phyloP scores from a whole-genome alignment of 345 rosid species.

The Acer campestre region DNA sequence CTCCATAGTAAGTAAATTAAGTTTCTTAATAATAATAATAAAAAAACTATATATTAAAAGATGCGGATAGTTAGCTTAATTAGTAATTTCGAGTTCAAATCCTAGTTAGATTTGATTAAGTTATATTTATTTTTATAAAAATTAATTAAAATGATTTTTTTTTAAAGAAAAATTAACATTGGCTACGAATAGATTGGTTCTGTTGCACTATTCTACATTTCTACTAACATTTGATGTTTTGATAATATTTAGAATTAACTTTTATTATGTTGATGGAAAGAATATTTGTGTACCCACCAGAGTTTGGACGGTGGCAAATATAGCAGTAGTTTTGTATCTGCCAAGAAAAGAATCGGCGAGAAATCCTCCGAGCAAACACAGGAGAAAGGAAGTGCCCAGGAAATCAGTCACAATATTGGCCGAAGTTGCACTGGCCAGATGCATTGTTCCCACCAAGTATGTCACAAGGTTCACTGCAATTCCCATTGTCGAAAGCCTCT shows the following conservation, averaged over 20 bases:
- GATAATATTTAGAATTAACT: neutral
- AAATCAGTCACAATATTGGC: constrained; percentile 68
- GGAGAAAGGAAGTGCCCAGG: constrained; percentile 66
- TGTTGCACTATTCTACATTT: too few species aligned
- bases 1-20: too few species aligned
- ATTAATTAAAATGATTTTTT: too few species aligned
- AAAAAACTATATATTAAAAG: too few species aligned
- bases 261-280: neutral
- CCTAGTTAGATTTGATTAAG: too few species aligned
- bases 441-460: constrained; percentile 60
- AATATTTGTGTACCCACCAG: constrained; percentile 34
- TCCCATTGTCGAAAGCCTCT: constrained; percentile 73
- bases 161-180: too few species aligned
- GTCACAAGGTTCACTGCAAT: constrained; percentile 70
- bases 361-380: constrained; percentile 68
- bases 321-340: constrained; percentile 58
- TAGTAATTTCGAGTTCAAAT: too few species aligned
- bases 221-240: too few species aligned
- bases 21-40: too few species aligned
- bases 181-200: too few species aligned
- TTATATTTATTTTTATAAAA: too few species aligned
- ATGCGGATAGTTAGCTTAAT: too few species aligned
- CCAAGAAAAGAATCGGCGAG: constrained; percentile 70
- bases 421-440: constrained; percentile 57
- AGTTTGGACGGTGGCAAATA: constrained; percentile 48